A percentile compares a stretch with the other conserved stretches of the same genome.
phyloP scores from a whole-genome alignment of 202 grass and related monocot species.

The Digitaria exilis region DNA sequence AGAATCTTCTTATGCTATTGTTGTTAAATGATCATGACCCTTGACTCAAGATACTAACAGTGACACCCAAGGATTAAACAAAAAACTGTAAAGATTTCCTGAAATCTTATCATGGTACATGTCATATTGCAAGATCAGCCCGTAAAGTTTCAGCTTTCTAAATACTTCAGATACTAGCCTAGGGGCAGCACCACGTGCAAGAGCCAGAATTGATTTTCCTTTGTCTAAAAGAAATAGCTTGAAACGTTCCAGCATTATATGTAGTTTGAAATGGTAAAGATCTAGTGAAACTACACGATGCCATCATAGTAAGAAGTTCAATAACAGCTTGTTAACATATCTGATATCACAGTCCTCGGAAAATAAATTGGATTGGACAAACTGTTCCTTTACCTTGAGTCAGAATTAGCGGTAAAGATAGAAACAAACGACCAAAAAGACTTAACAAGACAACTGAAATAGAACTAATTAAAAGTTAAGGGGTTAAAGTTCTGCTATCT shows the following conservation, averaged over 20 bases:
- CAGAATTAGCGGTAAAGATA: neutral
- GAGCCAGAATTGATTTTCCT: neutral
- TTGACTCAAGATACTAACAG: slow-evolving; percentile 10
- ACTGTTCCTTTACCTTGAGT: slow-evolving; percentile 13
- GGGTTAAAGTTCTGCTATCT: slow-evolving; percentile 31
- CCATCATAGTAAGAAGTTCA: slow-evolving; percentile 17
- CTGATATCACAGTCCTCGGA: neutral
- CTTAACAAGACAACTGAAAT: neutral
- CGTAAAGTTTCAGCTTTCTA: neutral
- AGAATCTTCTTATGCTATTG: neutral
- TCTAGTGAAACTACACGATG: neutral
- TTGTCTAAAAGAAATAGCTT: neutral
- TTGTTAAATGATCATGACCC: neutral
- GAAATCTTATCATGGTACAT: neutral
- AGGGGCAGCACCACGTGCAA: neutral
- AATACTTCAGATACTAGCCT: neutral
- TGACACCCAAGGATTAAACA: neutral
- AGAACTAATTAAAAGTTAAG: slow-evolving; percentile 28
- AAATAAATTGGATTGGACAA: neutral
- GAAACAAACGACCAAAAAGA: neutral
- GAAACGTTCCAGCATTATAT: slow-evolving; percentile 8
- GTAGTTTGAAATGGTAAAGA: neutral
- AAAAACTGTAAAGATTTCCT: neutral
- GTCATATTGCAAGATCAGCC: neutral
- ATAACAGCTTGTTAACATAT: neutral